Base-by-base conservation (phyloP, 805 yeast genomes). In the Ogataea philodendri region DNA sequence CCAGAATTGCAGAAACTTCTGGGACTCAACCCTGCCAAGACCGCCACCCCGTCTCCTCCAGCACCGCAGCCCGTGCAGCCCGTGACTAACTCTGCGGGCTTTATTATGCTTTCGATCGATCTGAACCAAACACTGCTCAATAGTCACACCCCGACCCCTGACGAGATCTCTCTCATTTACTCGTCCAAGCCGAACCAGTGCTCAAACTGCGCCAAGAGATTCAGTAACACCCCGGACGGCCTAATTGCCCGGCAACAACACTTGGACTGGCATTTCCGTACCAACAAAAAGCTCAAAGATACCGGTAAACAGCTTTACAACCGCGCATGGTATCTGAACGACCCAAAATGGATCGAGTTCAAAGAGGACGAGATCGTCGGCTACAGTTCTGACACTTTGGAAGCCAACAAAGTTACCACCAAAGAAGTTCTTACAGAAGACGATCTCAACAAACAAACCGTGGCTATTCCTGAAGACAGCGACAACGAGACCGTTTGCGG, bases 221-320 rank as follows among this genome's bases (percentile, higher is more conserved):
- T 87, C 56, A 69, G 76, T 3, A 72, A 73, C 35, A 74, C 79
- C 22, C 64, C 60, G 2, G 73, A 69, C 30, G 94, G 87, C 10
- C 63, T 60, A 23, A 60, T 60, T 5, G 61, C 63, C 30, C 73
- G 74, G 40, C 74, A 80, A 33, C 69, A 75, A 11, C 98, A 93
- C 61, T 65, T 87, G 46, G 98, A 90, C 60, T 90, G 97, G 97
- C 97, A 90, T 66, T 88, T 87, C 66, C 74, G 97, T 50, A 83
- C 86, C 27, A 90, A 87, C 59, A 86, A 85, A 56, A 80, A 83
- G 51, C 66, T 84, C 30, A 74, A 76, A 28, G 57, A 56, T 22
- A 51, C 55, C 7, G 55, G 68, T 6, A 63, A 67, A 20, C 72
- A 74, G 18, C 78, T 81, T 27, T 89, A 84, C 55, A 80, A 85